Conservation (phyloP, 163 green algal species). For the Scenedesmus sp. region DNA sequence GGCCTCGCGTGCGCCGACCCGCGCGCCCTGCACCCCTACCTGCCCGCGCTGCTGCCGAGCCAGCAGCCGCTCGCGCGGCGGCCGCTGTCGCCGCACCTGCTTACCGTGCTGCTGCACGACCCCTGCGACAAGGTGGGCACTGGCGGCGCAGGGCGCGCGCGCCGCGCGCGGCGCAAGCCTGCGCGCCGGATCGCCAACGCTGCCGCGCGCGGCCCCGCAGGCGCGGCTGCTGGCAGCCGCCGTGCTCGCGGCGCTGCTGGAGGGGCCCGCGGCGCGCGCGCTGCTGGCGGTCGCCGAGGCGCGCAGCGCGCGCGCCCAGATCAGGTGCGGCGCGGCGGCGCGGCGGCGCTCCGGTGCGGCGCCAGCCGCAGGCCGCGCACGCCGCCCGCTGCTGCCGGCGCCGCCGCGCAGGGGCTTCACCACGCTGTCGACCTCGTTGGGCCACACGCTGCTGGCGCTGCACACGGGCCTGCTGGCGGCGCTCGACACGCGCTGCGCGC, state of each 20-base stretch:
- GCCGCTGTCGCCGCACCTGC: constrained; percentile 59
- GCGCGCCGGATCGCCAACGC: too few species aligned
- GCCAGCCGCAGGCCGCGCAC: not conserved
- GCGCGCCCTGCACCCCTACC: constrained; percentile 70
- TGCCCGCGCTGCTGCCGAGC: constrained; percentile 68
- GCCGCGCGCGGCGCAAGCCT: too few species aligned
- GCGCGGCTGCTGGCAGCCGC: constrained; percentile 68
- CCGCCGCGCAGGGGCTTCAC: constrained; percentile 69
- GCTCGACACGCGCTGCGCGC: too few species aligned
- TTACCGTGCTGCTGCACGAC: constrained; percentile 69
- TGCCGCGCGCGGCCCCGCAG: constrained; percentile 44
- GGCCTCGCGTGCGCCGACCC: constrained; percentile 68
- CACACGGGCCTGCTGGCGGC: constrained; percentile 69
- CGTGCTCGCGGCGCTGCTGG: constrained; percentile 67
- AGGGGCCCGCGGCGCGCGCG: constrained; percentile 70
- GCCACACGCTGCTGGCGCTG: constrained; percentile 61
- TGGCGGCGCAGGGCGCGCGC: not conserved
- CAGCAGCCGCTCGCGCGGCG: constrained; percentile 50
- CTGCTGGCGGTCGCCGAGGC: constrained; percentile 79
- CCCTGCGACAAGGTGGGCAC: constrained; percentile 58
- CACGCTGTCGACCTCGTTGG: constrained; percentile 67
- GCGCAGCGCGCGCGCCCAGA: not conserved
- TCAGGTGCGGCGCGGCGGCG: not conserved
- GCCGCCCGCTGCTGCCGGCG: not conserved
- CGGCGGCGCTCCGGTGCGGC: not conserved